Conservation (phyloP, 306 rosid genomes). For the Acacia crassicarpa region DNA sequence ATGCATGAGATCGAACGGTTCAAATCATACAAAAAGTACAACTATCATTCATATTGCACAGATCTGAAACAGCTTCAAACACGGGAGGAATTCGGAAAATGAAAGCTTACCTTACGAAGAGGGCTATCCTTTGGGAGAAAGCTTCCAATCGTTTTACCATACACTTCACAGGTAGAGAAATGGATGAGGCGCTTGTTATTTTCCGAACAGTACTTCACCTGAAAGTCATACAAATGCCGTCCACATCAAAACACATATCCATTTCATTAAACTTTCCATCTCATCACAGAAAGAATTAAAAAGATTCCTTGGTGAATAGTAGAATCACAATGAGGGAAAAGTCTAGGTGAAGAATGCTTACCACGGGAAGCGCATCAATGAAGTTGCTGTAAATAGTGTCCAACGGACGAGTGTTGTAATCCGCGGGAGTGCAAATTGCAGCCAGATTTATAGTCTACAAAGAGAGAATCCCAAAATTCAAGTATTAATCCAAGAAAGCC, state of each 20-base stretch:
- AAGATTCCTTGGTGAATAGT: neutral
- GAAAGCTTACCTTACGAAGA: slow-evolving; percentile 72
- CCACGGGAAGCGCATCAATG: slow-evolving; percentile 94
- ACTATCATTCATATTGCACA: neutral
- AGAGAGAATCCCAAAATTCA: neutral
- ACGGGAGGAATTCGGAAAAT: slow-evolving; percentile 16
- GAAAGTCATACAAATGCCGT: slow-evolving; percentile 11
- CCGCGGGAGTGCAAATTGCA: slow-evolving; percentile 95
- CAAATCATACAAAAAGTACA: neutral
- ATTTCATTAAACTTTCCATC: slow-evolving; percentile 29
- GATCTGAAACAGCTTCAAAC: neutral
- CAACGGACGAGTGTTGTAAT: slow-evolving; percentile 88
- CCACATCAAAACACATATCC: slow-evolving; percentile 36
- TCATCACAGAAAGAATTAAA: neutral
- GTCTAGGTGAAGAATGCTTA: slow-evolving; percentile 29
- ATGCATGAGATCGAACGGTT: neutral
- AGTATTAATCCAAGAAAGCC: neutral
- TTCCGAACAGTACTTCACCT: slow-evolving; percentile 94
- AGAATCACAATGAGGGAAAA: neutral
- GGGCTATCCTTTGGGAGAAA: slow-evolving; percentile 91
- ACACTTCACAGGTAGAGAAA: slow-evolving; percentile 96
- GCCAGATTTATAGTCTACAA: slow-evolving; percentile 85
- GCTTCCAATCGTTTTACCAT: slow-evolving; percentile 91
- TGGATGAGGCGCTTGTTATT: slow-evolving; percentile 87
- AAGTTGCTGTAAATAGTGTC: slow-evolving; percentile 94